phyloP scores from a whole-genome alignment of 257 asterid genomes.

The Solanum phureja region DNA sequence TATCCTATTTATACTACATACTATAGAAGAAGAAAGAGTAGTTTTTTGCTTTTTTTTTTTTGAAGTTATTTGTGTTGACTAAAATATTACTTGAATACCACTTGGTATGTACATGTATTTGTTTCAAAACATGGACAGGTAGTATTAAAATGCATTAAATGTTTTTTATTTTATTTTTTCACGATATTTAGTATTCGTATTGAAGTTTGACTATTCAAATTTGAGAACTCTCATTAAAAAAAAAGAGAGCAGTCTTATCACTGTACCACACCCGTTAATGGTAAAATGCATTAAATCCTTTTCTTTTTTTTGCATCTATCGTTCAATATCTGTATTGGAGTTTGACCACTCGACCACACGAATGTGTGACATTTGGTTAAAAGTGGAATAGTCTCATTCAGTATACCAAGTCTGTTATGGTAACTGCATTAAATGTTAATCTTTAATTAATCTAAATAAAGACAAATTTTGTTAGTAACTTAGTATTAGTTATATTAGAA shows the following conservation, averaged over 20 bases:
- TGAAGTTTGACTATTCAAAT: too few species aligned
- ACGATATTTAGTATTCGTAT: accelerated
- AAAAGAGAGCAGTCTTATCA: neutral
- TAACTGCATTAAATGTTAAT: neutral
- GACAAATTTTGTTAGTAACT: neutral
- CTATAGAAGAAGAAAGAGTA: neutral
- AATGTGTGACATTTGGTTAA: too few species aligned
- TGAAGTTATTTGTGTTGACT: neutral
- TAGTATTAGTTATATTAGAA: neutral
- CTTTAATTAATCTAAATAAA: neutral
- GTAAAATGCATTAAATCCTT: too few species aligned
- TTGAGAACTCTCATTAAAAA: too few species aligned
- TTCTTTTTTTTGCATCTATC: accelerated
- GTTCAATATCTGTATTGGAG: too few species aligned
- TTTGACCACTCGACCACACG: accelerated
- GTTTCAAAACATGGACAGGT: neutral
- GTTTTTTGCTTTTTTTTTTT: neutral
- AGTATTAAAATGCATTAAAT: neutral
- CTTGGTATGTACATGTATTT: neutral
- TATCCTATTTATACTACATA: neutral
- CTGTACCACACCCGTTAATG: accelerated
- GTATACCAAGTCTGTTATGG: neutral
- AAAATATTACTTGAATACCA: neutral
- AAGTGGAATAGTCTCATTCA: neutral
- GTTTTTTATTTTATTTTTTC: too few species aligned